phyloP scores from a whole-genome alignment of 805 yeast genomes.

The Kluyveromyces nonfermentans region DNA sequence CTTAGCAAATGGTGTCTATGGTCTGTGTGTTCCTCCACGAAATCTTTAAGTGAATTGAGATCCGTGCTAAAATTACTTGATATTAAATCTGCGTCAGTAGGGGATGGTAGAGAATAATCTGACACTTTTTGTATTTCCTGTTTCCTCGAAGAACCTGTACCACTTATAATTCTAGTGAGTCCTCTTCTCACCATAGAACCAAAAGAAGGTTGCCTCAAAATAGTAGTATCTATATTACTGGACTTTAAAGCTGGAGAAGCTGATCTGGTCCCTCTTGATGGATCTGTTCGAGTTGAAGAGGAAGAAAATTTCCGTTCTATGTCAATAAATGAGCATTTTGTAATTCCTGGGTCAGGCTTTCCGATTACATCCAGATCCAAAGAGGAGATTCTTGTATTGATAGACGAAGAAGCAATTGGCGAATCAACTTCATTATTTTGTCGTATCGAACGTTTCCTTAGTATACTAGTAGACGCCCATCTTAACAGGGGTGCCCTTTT shows the following conservation, averaged over 20 bases:
- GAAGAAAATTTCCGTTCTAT: neutral
- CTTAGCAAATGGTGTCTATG: neutral
- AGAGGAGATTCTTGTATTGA: neutral
- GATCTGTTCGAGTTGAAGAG: neutral
- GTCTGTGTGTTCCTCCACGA: conserved; percentile 2
- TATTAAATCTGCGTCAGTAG: neutral
- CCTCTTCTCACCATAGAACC: conserved; percentile 23
- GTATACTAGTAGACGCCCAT: conserved; percentile 26
- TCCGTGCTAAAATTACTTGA: conserved; percentile 1
- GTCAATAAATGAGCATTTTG: conserved; percentile 2
- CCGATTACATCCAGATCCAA: conserved; percentile 1
- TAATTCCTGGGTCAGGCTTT: neutral
- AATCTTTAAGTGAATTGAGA: conserved; percentile 1
- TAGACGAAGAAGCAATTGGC: neutral
- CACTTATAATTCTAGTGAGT: conserved; percentile 21
- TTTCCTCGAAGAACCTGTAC: conserved; percentile 1
- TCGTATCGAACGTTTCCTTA: conserved; percentile 20
- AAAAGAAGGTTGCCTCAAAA: conserved; percentile 17
- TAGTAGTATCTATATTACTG: neutral
- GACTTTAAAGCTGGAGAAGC: neutral
- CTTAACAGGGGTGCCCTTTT: conserved; percentile 21
- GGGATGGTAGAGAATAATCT: neutral
- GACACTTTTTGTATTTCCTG: neutral
- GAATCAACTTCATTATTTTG: neutral
- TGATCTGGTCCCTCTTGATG: neutral